Evolutionary conservation across 306 rosid species (phyloP).

Genomic region (Inga leiocalycina): DNA sequence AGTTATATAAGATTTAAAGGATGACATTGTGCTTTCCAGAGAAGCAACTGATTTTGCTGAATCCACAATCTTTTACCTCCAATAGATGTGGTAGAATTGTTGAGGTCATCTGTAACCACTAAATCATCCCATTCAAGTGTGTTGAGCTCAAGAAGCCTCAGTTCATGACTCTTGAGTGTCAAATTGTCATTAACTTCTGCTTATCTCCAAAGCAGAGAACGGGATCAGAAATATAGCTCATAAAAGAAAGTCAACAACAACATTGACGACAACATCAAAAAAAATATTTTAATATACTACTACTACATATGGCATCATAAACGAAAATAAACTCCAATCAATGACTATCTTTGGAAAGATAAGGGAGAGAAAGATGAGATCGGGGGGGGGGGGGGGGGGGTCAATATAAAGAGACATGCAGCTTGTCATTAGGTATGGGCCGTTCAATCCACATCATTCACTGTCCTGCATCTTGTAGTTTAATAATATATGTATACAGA

Average conservation of each 20-base stretch:
- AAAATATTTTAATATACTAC: neutral
- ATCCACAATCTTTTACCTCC: conserved; percentile 64
- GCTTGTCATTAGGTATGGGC: neutral
- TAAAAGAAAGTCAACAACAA: conserved; percentile 30
- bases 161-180: conserved; percentile 56
- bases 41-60: conserved; percentile 32
- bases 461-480: conserved; percentile 1
- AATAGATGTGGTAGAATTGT: conserved; percentile 37
- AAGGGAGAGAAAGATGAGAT: neutral
- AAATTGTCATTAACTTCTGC: conserved; percentile 53
- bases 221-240: conserved; percentile 36
- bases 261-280: conserved; percentile 8
- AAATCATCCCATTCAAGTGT: conserved; percentile 99
- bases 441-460: conserved; percentile 8
- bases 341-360: conserved; percentile 9
- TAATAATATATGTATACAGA: neutral
- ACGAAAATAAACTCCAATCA: neutral
- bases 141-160: conserved; percentile 82
- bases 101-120: conserved; percentile 52
- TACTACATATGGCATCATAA: conserved; percentile 12
- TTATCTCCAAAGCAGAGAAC: conserved; percentile 34
- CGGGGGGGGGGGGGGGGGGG: neutral
- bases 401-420: conserved; percentile 21
- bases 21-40: conserved; percentile 31
- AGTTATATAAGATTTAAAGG: conserved; percentile 13